Base-by-base conservation (phyloP, 2,329 filamentous ascomycete species). In the Chaetomiaceae sp. region DNA sequence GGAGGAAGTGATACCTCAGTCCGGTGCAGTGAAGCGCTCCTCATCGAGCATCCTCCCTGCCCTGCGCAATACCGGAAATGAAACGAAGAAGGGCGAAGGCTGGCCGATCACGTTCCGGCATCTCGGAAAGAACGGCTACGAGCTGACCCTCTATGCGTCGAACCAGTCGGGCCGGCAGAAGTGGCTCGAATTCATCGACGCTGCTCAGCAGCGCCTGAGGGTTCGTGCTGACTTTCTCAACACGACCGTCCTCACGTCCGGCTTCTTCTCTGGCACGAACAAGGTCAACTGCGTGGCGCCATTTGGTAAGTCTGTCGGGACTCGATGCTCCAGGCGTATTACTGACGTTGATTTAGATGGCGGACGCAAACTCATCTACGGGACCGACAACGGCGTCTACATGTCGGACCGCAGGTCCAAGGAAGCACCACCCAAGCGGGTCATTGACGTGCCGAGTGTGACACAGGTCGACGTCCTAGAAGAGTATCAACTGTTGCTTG, bases 91-190 rank as follows among this genome's bases (percentile, higher is more conserved):
- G 62, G 71, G 73, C 38, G 89, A 95, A 62, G 90, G 89, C 42
- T 95, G 89, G 73, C 94, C 94, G 0, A 95, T 99, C 56, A 97
- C 92, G 2, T 99, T 99, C 77, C 86, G 89, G 62, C 90, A 96
- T 76, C 79, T 99, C 55, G 94, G 94, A 44, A 96, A 95, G 71
- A 91, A 90, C 49, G 94, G 92, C 29, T 99, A 96, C 66, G 92
- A 96, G 67, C 75, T 90, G 64, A 94, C 91, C 3, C 78, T 99
- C 4, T 97, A 87, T 69, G 92, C 90, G 42, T 84, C 86, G 9
- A 95, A 89, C 54, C 86, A 89, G 62, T 87, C 89, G 8, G 89
- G 90, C 23, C 82, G 94, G 54, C 89, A 92, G 69, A 99, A 97
- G 71, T 99, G 94, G 86, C 90, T 99, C 67, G 91, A 99, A 72